Evolutionary conservation across 805 yeast species (phyloP).

Genomic region (Suhomyces sp.): DNA sequence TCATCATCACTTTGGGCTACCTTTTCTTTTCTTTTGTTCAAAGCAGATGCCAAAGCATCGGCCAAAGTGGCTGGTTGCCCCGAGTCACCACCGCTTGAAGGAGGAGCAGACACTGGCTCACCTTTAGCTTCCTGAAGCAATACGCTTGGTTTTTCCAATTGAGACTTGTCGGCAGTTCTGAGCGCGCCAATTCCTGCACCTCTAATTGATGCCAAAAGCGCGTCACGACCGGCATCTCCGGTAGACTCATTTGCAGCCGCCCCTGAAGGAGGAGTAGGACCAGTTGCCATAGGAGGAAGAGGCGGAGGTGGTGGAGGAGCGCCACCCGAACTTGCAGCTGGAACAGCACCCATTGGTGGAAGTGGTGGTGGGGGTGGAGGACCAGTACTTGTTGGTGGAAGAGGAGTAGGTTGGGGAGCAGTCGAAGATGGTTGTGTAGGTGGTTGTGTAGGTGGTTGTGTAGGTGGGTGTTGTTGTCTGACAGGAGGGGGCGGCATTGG

Average conservation of each 20-base stretch:
- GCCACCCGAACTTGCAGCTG: constrained; percentile 3
- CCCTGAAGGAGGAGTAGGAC: constrained; percentile 41
- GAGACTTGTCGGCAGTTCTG: constrained; percentile 77
- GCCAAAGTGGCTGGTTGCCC: constrained; percentile 69
- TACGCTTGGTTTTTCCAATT: constrained; percentile 75
- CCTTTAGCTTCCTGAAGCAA: constrained; percentile 71
- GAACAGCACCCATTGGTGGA: constrained; percentile 19
- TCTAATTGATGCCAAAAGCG: constrained; percentile 81
- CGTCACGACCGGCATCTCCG: constrained; percentile 67
- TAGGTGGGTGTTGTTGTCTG: constrained; percentile 12
- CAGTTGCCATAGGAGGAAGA: constrained; percentile 19
- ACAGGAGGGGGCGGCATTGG: constrained; percentile 14
- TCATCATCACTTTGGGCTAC: constrained; percentile 82
- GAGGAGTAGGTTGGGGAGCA: constrained; percentile 12
- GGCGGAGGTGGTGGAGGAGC: constrained; percentile 20
- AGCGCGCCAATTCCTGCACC: constrained; percentile 67
- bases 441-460: constrained; percentile 9
- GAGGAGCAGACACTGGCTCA: constrained; percentile 43
- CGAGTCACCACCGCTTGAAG: constrained; percentile 38
- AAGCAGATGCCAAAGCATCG: constrained; percentile 85
- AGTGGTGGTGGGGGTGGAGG: constrained; percentile 18
- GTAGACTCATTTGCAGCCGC: constrained; percentile 27
- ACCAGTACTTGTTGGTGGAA: constrained; percentile 21
- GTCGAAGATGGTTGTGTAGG: not conserved
- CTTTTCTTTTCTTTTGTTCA: constrained; percentile 76